Evolutionary conservation across 306 rosid genomes (phyloP), one percentile per base, ranked within the genome.

Genomic region (Prunus fruticosa): DNA sequence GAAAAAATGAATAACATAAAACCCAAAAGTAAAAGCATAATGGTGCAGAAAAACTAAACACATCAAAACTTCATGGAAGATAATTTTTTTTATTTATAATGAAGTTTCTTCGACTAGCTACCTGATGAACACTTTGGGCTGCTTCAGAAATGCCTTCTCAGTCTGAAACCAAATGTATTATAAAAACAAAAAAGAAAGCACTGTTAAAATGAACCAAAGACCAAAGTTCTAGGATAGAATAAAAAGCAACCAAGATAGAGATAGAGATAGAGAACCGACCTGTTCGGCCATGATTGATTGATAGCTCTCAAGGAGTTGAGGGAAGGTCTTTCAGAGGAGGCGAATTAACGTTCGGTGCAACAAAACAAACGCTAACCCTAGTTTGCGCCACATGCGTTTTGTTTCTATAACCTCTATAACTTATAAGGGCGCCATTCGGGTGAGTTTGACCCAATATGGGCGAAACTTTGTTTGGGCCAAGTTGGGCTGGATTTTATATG

Each of bases 121-220:
- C 94, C 94, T 25, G 22, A 89, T 66, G 73, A 91, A 91, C 82
- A 91, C 95, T 51, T 85, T 89, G 1, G 89, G 93, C 76, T 91
- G 95, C 86, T 91, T 91, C 61, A 91, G 76, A 81, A 86, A 91
- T 20, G 95, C 93, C 77, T 89, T 93, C 89, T 93, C 91, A 3
- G 97, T 91, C 94, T 88, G 81, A 69, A 81, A 76, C 52, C 61
- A 16, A 76, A 38, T 38, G 43, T 38, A 7, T 38, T 38, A 7
- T 6, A 53, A 25, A 2, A 34, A 5, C 0, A 49, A 41, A 51
- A 3, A 12, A 0, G 46, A 46, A 28, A 19, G 47, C 2, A 38
- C 5, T 27, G 41, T 72, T 18, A 18, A 56, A 34, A 23, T 71
- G 14, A 53, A 20, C 19, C 46, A 71, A 76, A 20, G 3, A 4